Conservation (phyloP, 2,329 filamentous ascomycete species). For the Colletotrichum horii region DNA sequence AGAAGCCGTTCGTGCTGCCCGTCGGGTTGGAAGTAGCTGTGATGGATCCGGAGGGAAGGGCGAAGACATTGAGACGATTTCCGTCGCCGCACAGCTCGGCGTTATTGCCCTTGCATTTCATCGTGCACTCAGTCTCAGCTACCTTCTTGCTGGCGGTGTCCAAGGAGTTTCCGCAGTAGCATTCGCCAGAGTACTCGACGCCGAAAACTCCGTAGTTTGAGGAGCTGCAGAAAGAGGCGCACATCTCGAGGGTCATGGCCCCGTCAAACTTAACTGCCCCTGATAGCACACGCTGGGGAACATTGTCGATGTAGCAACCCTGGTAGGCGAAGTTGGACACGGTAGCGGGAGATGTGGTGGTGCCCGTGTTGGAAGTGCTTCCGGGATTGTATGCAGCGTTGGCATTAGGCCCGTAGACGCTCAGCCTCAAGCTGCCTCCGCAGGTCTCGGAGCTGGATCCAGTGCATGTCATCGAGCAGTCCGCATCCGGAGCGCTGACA, state of each 20-base stretch:
- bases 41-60: not conserved
- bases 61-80: not conserved
- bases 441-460: conserved; percentile 42
- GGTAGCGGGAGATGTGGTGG: not conserved
- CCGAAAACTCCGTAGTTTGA: conserved; percentile 45
- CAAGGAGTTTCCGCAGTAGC: conserved; percentile 40
- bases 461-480: conserved; percentile 45
- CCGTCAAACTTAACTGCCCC: conserved; percentile 45
- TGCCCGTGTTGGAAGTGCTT: not conserved
- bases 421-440: conserved; percentile 42
- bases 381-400: not conserved
- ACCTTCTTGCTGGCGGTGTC: conserved; percentile 28
- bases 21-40: conserved; percentile 25
- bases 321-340: not conserved
- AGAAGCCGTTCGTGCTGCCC: not conserved
- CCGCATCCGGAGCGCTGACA: conserved; percentile 31
- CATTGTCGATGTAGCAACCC: not conserved
- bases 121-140: conserved; percentile 35
- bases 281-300: conserved; percentile 37
- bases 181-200: conserved; percentile 42
- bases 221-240: conserved; percentile 35
- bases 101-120: conserved; percentile 27
- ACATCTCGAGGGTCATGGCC: conserved; percentile 38
- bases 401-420: conserved; percentile 27
- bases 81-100: not conserved